Percentiles rank a stretch among this genome's conserved stretches.
These are phyloP conservation scores for Amanita fuliginea DNA, from an alignment of 768 basidiomycete genomes.

Conservation along the genomic window DNA sequence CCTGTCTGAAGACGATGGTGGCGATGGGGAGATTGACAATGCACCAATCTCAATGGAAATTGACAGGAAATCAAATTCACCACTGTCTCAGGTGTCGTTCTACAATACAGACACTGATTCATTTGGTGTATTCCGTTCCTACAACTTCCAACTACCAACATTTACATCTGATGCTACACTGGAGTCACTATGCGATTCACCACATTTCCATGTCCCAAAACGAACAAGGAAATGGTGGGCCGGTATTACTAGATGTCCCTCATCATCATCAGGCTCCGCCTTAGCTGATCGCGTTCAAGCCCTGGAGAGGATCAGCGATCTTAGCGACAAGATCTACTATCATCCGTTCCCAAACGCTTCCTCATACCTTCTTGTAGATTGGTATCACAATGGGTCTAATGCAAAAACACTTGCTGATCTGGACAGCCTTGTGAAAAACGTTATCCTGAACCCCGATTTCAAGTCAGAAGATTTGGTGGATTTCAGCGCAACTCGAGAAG, in stretches of 20 bases:
- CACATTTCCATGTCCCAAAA: not conserved
- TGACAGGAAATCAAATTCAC: too few species aligned
- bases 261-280: not conserved
- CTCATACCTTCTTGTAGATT: not conserved
- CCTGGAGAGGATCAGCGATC: too few species aligned
- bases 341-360: not conserved
- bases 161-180: not conserved
- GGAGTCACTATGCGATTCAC: not conserved
- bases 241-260: slow-evolving; percentile 10
- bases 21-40: not conserved
- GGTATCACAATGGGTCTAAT: not conserved
- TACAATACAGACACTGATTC: not conserved
- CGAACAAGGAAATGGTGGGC: not conserved
- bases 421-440: not conserved
- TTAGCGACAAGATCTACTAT: too few species aligned
- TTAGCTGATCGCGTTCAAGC: too few species aligned
- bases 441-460: not conserved
- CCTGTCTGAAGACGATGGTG: not conserved
- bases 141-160: not conserved
- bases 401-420: not conserved
- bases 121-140: not conserved
- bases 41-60: too few species aligned
- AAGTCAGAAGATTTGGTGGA: not conserved
- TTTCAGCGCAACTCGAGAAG: not conserved
- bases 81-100: slow-evolving; percentile 1